phyloP scores from a whole-genome alignment of 1,284 basidiomycete genomes.

The Melampsora americana region DNA sequence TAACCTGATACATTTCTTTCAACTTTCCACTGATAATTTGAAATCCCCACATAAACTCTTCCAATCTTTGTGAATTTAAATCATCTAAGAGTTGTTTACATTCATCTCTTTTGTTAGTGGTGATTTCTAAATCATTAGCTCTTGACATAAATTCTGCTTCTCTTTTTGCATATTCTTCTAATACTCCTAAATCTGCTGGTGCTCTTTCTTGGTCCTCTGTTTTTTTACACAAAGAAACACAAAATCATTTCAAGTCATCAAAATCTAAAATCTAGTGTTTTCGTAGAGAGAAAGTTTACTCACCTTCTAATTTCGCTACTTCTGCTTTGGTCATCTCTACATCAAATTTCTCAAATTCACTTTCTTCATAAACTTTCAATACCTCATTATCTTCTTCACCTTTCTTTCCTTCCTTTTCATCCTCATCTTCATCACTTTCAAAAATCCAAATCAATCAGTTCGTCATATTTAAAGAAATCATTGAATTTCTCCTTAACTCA shows the following conservation, averaged over 20 bases:
- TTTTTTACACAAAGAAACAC: not conserved
- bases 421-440: constrained; percentile 51
- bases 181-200: constrained; percentile 80
- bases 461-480: constrained; percentile 64
- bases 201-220: constrained; percentile 71
- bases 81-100: constrained; percentile 83
- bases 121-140: constrained; percentile 77
- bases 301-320: constrained; percentile 78
- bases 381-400: constrained; percentile 58
- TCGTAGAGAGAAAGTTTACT: constrained; percentile 46
- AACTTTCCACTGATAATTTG: constrained; percentile 86
- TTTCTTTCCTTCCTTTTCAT: constrained; percentile 51
- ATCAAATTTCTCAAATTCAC: constrained; percentile 73
- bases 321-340: constrained; percentile 72
- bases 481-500: constrained; percentile 52
- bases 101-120: constrained; percentile 73
- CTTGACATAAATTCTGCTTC: constrained; percentile 86
- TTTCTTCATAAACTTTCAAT: constrained; percentile 69
- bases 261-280: too few species aligned
- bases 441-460: constrained; percentile 55
- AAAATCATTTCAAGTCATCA: constrained; percentile 28
- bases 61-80: constrained; percentile 79
- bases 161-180: constrained; percentile 84
- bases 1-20: constrained; percentile 99
- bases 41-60: constrained; percentile 98